phyloP scores from a whole-genome alignment of 768 basidiomycete genomes.

The Suillus decipiens region DNA sequence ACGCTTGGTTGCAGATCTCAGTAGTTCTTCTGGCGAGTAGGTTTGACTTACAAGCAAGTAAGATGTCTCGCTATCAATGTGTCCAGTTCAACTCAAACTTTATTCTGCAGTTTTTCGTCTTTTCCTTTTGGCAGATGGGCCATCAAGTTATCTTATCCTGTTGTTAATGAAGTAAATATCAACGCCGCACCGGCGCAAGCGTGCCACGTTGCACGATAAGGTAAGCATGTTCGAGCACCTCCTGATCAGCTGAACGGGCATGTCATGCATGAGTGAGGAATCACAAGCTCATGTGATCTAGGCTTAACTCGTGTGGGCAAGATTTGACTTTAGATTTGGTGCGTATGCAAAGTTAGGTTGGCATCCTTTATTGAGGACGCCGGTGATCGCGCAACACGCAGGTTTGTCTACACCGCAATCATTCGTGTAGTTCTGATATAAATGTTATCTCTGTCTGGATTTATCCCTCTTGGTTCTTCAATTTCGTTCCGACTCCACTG shows the following conservation, averaged over 20 bases:
- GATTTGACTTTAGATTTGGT: background rate
- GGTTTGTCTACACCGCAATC: background rate
- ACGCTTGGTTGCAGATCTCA: background rate
- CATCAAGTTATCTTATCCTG: background rate
- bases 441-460: background rate
- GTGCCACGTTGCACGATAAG: background rate
- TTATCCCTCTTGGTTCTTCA: background rate
- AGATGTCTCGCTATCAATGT: background rate
- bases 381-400: too few relatives aligned
- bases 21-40: background rate
- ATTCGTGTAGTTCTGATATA: background rate
- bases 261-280: background rate
- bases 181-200: background rate
- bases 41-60: background rate
- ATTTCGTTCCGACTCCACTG: background rate
- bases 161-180: background rate
- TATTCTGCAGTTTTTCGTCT: background rate
- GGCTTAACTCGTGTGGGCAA: background rate
- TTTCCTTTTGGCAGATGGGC: background rate
- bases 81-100: background rate
- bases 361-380: too few relatives aligned
- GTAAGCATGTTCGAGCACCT: background rate
- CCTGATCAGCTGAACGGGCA: background rate
- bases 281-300: background rate
- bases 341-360: background rate